These are phyloP conservation scores for Podochytrium sp. DNA, from an alignment of 192 early-diverging fungal species.

Conservation along the genomic window DNA sequence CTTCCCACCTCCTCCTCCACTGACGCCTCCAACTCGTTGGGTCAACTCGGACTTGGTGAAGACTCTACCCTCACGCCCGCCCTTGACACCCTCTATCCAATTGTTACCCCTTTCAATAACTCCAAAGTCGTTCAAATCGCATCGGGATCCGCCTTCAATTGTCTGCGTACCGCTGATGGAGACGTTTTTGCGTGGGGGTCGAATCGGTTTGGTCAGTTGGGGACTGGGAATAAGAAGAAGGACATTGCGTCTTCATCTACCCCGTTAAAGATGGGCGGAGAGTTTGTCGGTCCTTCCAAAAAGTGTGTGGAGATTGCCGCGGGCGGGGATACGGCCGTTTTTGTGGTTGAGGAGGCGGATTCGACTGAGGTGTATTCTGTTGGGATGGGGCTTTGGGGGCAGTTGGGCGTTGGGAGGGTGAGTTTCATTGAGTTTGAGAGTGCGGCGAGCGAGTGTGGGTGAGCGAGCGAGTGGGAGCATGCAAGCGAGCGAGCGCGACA, in stretches of 20 bases:
- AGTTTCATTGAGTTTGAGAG: too few species aligned
- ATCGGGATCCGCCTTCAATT: constrained; percentile 40
- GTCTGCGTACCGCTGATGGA: constrained; percentile 38
- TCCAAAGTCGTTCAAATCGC: constrained; percentile 34
- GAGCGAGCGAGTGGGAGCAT: too few species aligned
- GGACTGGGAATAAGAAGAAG: constrained; percentile 1
- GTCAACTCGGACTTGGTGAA: constrained; percentile 31
- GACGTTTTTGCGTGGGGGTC: constrained; percentile 43
- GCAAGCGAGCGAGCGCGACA: too few species aligned
- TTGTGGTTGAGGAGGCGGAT: constrained; percentile 31
- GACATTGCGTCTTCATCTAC: constrained; percentile 11
- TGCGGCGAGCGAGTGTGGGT: too few species aligned
- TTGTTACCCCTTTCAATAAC: background rate
- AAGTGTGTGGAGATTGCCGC: constrained; percentile 44
- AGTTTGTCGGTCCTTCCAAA: background rate
- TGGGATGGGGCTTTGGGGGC: constrained; percentile 49
- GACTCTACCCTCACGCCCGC: background rate
- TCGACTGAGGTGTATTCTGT: constrained; percentile 34
- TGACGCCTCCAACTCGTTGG: constrained; percentile 16
- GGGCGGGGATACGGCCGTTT: constrained; percentile 42
- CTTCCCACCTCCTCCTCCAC: background rate
- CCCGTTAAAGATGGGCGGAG: constrained; percentile 16
- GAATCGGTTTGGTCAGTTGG: constrained; percentile 42
- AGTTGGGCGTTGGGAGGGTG: constrained; percentile 44
- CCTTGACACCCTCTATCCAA: background rate